Evolutionary conservation across 305 asterid genomes (phyloP).

Genomic region (Rubia tinctorum): DNA sequence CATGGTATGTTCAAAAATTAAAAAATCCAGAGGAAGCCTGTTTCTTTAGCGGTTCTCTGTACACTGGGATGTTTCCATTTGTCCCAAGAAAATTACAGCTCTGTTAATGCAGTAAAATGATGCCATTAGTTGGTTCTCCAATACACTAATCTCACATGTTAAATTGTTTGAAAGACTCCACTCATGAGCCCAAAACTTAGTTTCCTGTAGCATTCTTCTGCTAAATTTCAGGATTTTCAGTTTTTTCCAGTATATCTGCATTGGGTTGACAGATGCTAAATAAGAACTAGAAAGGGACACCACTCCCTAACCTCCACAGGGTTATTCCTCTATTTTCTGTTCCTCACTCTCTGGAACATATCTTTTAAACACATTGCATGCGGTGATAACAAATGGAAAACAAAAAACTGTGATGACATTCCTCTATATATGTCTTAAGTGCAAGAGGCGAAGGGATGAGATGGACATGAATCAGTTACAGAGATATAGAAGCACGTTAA

Average conservation of each 20-base stretch:
- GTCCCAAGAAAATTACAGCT: neutral
- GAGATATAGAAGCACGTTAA: neutral
- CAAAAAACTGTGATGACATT: neutral
- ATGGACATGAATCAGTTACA: neutral
- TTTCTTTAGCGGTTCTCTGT: neutral
- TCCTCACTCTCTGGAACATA: neutral
- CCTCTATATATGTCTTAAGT: neutral
- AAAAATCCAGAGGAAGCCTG: neutral
- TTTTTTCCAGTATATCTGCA: neutral
- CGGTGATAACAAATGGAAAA: neutral
- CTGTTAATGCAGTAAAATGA: neutral
- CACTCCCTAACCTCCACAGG: neutral
- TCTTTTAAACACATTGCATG: neutral
- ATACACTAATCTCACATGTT: neutral
- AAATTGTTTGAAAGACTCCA: neutral
- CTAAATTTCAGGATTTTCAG: neutral
- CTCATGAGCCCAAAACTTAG: neutral
- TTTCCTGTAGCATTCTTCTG: neutral
- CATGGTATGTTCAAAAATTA: no score
- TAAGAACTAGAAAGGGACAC: neutral
- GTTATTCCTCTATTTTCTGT: neutral
- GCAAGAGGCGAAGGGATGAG: neutral
- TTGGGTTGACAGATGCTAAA: slow-evolving; percentile 2
- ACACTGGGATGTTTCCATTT: neutral
- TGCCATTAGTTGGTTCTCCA: neutral